Conservation (phyloP, 1,139 yeast species). For the Taphrina flavorubra region DNA sequence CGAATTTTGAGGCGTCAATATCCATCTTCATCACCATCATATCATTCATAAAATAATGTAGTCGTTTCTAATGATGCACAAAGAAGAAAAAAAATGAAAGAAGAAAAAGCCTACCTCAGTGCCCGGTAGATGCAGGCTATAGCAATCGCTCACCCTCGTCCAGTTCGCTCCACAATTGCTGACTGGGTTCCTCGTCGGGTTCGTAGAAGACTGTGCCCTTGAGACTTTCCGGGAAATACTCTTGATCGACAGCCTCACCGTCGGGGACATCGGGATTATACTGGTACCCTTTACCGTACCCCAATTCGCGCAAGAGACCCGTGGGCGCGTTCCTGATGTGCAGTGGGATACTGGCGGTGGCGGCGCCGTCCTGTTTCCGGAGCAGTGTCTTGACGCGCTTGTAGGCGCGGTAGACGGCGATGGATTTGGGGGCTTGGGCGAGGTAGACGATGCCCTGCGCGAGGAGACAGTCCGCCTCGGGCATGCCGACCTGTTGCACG, state of each 20-base stretch:
- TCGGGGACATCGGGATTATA: slow-evolving; percentile 73
- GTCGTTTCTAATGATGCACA: no score
- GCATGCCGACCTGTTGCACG: slow-evolving; percentile 91
- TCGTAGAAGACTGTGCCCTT: slow-evolving; percentile 54
- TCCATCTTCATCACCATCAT: neutral
- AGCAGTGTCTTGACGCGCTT: slow-evolving; percentile 66
- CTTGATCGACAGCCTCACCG: slow-evolving; percentile 76
- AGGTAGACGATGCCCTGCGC: slow-evolving; percentile 92
- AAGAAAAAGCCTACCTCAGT: neutral
- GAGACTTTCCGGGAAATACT: slow-evolving; percentile 65
- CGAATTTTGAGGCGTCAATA: slow-evolving; percentile 16
- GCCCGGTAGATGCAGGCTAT: neutral
- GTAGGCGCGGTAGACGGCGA: slow-evolving; percentile 81
- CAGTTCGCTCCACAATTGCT: slow-evolving; percentile 3
- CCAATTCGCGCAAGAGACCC: slow-evolving; percentile 80
- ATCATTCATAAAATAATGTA: no score
- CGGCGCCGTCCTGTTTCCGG: slow-evolving; percentile 62
- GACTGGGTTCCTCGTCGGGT: neutral
- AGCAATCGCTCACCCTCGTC: slow-evolving; percentile 24
- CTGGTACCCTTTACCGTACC: slow-evolving; percentile 81
- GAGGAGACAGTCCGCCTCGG: slow-evolving; percentile 87
- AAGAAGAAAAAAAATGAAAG: neutral
- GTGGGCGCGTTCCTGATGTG: slow-evolving; percentile 96
- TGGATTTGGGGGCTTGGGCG: slow-evolving; percentile 84
- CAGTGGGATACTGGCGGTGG: slow-evolving; percentile 69